These are phyloP conservation scores for Bidens hawaiensis DNA, from an alignment of 140 eudicot genomes.

Conservation along the genomic window DNA sequence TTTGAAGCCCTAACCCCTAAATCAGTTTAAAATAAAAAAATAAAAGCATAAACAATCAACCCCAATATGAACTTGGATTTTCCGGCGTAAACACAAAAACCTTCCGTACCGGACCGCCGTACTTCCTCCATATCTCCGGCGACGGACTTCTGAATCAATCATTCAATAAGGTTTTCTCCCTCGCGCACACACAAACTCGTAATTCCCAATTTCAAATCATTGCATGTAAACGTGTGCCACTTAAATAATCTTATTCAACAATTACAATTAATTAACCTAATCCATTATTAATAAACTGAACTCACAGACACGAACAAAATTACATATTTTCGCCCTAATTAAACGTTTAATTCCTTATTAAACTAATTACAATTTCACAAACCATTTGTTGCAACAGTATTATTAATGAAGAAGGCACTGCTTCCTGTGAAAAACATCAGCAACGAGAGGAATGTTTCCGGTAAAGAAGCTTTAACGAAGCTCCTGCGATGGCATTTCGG, in stretches of 20 bases:
- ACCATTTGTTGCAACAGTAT: not conserved
- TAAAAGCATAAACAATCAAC: not conserved
- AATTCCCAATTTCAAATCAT: not conserved
- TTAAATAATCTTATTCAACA: not conserved
- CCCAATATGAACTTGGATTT: not conserved
- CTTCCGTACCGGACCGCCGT: conserved; percentile 1
- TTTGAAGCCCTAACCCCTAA: too few relatives aligned
- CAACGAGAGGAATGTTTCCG: conserved; percentile 42
- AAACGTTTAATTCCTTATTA: not conserved
- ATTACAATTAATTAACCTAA: too few relatives aligned
- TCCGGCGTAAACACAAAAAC: not conserved
- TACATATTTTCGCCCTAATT: not conserved
- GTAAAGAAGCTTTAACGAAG: conserved; percentile 82
- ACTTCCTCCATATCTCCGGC: conserved; percentile 12
- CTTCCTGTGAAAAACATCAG: conserved; percentile 63
- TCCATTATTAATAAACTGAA: too few relatives aligned
- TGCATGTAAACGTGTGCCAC: conserved; percentile 1
- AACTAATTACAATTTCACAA: not conserved
- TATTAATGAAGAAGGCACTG: conserved; percentile 64
- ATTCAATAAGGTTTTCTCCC: conserved; percentile 10
- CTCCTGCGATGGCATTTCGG: conserved; percentile 97
- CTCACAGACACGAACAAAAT: not conserved
- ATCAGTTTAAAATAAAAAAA: not conserved
- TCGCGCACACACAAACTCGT: not conserved
- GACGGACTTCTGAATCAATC: too few relatives aligned